phyloP scores from a whole-genome alignment of 1,284 basidiomycete species.

The Apiotrichum brassicae region DNA sequence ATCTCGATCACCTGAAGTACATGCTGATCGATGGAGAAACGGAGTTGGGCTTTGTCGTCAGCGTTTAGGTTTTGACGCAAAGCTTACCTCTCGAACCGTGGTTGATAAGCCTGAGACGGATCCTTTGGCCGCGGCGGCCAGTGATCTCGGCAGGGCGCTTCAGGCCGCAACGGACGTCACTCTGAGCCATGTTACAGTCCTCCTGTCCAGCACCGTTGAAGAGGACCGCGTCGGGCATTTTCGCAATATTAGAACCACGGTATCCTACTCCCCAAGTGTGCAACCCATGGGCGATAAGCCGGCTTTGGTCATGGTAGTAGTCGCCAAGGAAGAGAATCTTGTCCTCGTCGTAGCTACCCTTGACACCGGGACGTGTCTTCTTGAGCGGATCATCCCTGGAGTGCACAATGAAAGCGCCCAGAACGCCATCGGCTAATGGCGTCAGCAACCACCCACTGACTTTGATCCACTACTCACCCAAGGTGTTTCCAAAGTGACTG shows the following conservation, averaged over 20 bases:
- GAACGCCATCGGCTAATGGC: constrained; percentile 28
- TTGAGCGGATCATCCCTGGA: constrained; percentile 23
- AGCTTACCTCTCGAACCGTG: neutral
- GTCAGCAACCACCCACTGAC: neutral
- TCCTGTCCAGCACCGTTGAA: constrained; percentile 25
- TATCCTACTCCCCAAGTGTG: neutral
- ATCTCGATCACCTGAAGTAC: constrained; percentile 27
- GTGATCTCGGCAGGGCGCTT: constrained; percentile 3
- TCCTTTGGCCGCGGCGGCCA: constrained; percentile 1
- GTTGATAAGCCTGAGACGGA: constrained; percentile 22
- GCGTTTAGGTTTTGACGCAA: neutral
- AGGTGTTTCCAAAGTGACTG: constrained; percentile 28
- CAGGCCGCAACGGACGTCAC: neutral
- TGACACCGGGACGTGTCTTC: neutral
- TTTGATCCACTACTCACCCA: neutral
- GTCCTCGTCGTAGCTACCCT: constrained; percentile 28
- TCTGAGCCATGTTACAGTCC: neutral
- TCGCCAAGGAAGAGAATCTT: constrained; percentile 23
- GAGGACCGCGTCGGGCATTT: constrained; percentile 21
- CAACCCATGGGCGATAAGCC: constrained; percentile 15
- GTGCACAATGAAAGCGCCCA: constrained; percentile 29
- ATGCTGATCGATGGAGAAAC: constrained; percentile 34
- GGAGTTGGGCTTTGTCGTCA: constrained; percentile 6
- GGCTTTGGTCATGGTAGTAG: constrained; percentile 25
- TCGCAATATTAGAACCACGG: constrained; percentile 1